Conservation (phyloP, 192 early-diverging fungal species). For the Entomortierella lignicola region DNA sequence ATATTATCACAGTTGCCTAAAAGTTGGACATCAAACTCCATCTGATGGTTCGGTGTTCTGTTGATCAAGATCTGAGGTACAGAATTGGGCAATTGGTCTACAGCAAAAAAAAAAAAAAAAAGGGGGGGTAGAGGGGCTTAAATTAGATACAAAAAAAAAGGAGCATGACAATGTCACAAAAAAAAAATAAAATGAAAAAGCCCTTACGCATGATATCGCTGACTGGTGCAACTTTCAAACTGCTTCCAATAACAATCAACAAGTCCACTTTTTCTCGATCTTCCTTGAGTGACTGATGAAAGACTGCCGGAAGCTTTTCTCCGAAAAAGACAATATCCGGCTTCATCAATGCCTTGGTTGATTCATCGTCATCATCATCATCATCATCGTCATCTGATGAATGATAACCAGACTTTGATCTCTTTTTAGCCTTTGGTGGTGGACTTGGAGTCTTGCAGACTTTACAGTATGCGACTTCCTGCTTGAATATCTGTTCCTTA, state of each 20-base stretch:
- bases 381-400: conserved; percentile 31
- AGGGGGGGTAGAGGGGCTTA: no score
- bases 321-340: conserved; percentile 99
- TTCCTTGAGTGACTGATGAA: conserved; percentile 74
- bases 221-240: conserved; percentile 95
- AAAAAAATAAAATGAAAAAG: no score
- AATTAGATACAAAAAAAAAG: no score
- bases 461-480: conserved; percentile 82
- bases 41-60: conserved; percentile 83
- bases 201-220: conserved; percentile 87
- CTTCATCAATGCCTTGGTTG: conserved; percentile 79
- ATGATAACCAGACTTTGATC: conserved; percentile 9
- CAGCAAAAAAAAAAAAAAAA: neutral
- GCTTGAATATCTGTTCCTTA: conserved; percentile 81
- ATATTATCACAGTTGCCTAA: conserved; percentile 90
- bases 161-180: no score
- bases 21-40: conserved; percentile 91
- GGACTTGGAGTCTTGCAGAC: conserved; percentile 63
- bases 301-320: conserved; percentile 89
- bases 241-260: conserved; percentile 96
- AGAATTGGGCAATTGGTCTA: conserved; percentile 78
- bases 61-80: conserved; percentile 98
- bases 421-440: conserved; percentile 22
- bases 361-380: conserved; percentile 63
- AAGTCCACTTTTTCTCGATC: conserved; percentile 88